These are phyloP conservation scores for Isabelozyma pseudorhagii DNA, from an alignment of 805 yeast genomes.

Conservation along the genomic window DNA sequence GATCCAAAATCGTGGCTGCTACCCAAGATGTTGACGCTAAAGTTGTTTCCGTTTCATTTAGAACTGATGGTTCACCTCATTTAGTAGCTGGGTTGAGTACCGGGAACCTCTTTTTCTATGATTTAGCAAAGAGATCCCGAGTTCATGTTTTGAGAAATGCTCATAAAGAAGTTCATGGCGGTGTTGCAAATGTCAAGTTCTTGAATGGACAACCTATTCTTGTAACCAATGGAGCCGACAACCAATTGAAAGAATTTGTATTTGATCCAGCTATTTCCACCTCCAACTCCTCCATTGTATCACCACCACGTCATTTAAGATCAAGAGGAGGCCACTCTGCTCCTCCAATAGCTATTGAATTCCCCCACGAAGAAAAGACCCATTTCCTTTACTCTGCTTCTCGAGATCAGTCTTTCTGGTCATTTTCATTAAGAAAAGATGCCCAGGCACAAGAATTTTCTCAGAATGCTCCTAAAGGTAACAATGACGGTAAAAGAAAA, in stretches of 20 bases:
- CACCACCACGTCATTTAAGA: slow-evolving; percentile 89
- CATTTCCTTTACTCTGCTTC: slow-evolving; percentile 88
- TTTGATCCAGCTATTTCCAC: slow-evolving; percentile 87
- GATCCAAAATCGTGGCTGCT: slow-evolving; percentile 45
- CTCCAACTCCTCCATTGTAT: slow-evolving; percentile 58
- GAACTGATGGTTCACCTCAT: slow-evolving; percentile 88
- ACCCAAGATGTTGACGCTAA: slow-evolving; percentile 37
- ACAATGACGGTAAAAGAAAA: slow-evolving; percentile 30
- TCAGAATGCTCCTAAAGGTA: slow-evolving; percentile 53
- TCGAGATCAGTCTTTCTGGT: slow-evolving; percentile 83
- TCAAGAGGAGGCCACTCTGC: slow-evolving; percentile 97
- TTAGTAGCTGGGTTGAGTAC: slow-evolving; percentile 71
- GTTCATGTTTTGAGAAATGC: slow-evolving; percentile 72
- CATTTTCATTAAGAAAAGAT: slow-evolving; percentile 88
- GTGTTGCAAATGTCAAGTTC: slow-evolving; percentile 70
- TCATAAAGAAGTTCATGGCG: slow-evolving; percentile 73
- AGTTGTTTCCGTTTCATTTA: slow-evolving; percentile 68
- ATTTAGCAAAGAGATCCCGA: slow-evolving; percentile 66
- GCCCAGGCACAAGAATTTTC: slow-evolving; percentile 95
- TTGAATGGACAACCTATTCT: slow-evolving; percentile 89
- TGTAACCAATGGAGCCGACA: slow-evolving; percentile 89
- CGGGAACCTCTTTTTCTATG: slow-evolving; percentile 87
- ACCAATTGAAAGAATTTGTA: slow-evolving; percentile 81
- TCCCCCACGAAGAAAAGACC: slow-evolving; percentile 71
- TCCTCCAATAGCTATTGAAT: slow-evolving; percentile 74